Conservation (phyloP, 2,329 filamentous ascomycete species). For the Fusarium sacchari region DNA sequence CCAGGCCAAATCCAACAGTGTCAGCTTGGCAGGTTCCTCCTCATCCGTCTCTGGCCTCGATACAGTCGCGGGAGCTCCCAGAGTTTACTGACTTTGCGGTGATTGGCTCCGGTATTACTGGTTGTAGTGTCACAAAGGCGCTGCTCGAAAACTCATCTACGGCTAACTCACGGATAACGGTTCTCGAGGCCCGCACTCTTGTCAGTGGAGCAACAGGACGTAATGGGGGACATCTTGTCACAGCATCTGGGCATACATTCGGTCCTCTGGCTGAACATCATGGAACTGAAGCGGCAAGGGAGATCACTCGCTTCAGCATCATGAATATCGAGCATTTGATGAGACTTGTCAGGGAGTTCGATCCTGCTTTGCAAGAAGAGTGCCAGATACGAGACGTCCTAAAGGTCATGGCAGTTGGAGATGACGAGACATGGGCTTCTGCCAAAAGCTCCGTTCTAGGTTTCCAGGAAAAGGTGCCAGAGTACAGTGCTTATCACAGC, state of each 20-base stretch:
- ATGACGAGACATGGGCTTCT: neutral
- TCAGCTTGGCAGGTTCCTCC: constrained; percentile 43
- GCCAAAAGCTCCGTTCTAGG: neutral
- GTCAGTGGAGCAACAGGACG: constrained; percentile 46
- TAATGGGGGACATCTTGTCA: constrained; percentile 45
- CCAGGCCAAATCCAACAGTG: constrained; percentile 36
- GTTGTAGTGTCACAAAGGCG: constrained; percentile 41
- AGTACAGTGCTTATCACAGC: neutral
- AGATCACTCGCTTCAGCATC: constrained; percentile 26
- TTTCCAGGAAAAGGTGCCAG: neutral
- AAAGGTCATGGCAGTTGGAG: constrained; percentile 11
- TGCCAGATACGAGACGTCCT: constrained; percentile 1
- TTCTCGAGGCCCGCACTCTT: constrained; percentile 44
- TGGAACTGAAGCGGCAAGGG: constrained; percentile 7
- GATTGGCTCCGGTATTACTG: constrained; percentile 48
- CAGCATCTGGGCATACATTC: constrained; percentile 38
- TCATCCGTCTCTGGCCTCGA: constrained; percentile 35
- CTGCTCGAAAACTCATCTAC: constrained; percentile 33
- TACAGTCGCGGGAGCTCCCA: constrained; percentile 37
- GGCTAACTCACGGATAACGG: constrained; percentile 17
- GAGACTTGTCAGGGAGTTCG: neutral
- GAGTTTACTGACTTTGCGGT: constrained; percentile 37
- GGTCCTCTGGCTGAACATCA: constrained; percentile 35
- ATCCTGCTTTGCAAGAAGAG: neutral
- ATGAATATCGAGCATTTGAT: constrained; percentile 4